Base-by-base conservation (phyloP, 2,329 filamentous ascomycete species). In the Cladosporium velox region DNA sequence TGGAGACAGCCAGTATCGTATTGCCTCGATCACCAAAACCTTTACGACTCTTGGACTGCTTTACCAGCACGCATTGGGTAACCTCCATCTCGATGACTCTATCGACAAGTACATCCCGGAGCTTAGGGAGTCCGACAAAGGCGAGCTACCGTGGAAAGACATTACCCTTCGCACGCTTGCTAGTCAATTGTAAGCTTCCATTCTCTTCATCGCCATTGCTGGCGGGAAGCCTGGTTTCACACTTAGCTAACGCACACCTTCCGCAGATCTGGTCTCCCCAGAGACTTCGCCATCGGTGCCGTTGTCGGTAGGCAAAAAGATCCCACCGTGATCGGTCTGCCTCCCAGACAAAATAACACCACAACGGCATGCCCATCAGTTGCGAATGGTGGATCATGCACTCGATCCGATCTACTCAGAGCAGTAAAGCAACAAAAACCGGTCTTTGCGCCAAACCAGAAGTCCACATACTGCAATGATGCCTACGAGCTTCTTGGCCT, bases 31-130 rank as follows among this genome's bases (percentile, higher is more conserved):
- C 63, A 80, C 79, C 6, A 82, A 82, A 64, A 72, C 86, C 2
- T 72, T 86, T 64, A 81, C 85, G 2, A 80, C 80, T 1, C 79
- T 88, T 59, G 83, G 84, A 2, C 79, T 81, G 2, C 72, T 88
- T 14, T 82, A 86, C 63, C 83, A 84, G 60, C 83, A 87, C 2
- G 83, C 86, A 32, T 79, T 81, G 7, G 84, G 83, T 0, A 75
- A 82, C 0, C 69, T 87, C 0, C 73, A 72, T 2, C 76, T 87
- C 0, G 78, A 81, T 6, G 79, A 78, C 5, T 80, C 85, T 35
- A 68, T 87, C 0, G 77, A 78, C 0, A 49, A 72, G 0, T 66
- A 85, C 4, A 77, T 82, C 3, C 84, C 85, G 0, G 83, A 84
- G 34, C 78, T 88, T 0, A 77, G 73, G 0, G 72, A 77, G 4